These are phyloP conservation scores for Monosporascus sp. DNA, from an alignment of 2,329 filamentous ascomycete genomes.

Conservation along the genomic window DNA sequence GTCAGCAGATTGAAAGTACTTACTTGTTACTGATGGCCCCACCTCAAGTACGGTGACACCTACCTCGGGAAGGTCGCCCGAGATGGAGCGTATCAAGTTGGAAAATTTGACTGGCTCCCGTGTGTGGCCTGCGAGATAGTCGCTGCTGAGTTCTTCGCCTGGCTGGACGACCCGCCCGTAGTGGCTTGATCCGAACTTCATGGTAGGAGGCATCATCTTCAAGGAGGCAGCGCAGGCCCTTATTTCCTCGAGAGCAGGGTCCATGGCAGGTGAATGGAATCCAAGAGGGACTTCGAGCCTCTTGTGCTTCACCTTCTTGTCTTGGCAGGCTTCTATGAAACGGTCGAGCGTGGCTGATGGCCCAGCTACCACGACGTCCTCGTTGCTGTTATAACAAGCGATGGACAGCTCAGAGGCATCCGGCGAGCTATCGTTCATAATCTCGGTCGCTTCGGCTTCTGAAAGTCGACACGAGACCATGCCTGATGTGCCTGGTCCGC, in stretches of 20 bases:
- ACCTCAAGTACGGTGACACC: constrained; percentile 12
- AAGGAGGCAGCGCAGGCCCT: constrained; percentile 2
- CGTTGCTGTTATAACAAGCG: constrained; percentile 26
- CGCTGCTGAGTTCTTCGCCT: not conserved
- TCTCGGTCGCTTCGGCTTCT: constrained; percentile 7
- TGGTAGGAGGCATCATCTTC: not conserved
- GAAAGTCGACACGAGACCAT: constrained; percentile 15
- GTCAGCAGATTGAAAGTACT: not conserved
- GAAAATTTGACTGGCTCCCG: constrained; percentile 21
- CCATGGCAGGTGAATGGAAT: constrained; percentile 25
- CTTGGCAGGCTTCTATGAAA: constrained; percentile 12
- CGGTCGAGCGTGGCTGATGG: constrained; percentile 10
- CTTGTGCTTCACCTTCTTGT: constrained; percentile 17
- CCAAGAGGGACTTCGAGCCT: constrained; percentile 20
- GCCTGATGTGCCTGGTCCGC: constrained; percentile 7
- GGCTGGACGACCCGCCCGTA: constrained; percentile 4
- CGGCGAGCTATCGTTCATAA: not conserved
- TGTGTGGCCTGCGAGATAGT: constrained; percentile 17
- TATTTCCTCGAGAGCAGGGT: constrained; percentile 17
- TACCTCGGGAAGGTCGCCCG: not conserved
- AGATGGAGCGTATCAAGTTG: constrained; percentile 7
- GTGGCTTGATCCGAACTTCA: constrained; percentile 12
- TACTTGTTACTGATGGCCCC: constrained; percentile 15
- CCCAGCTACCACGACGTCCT: constrained; percentile 25
- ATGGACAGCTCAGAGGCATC: constrained; percentile 11